These are phyloP conservation scores for Aulographum hederae DNA, from an alignment of 2,329 filamentous ascomycete genomes.

Conservation along the genomic window DNA sequence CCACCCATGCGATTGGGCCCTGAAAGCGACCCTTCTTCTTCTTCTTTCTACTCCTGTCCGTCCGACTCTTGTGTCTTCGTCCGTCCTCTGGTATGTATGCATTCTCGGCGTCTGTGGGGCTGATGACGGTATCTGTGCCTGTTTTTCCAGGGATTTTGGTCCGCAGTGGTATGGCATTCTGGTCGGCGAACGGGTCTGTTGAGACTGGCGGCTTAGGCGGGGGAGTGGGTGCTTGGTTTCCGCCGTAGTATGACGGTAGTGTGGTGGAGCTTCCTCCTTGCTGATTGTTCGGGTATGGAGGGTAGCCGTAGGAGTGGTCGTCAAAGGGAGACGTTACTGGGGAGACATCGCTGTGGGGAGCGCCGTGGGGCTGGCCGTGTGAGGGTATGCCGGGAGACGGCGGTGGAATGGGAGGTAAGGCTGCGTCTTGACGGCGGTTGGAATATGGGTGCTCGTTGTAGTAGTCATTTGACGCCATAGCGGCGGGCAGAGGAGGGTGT, in stretches of 20 bases:
- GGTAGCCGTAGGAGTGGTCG: constrained; percentile 37
- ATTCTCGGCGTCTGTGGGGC: constrained; percentile 23
- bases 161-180: constrained; percentile 28
- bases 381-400: constrained; percentile 10
- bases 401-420: constrained; percentile 16
- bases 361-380: constrained; percentile 15
- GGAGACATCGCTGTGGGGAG: constrained; percentile 20
- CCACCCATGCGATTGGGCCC: constrained; percentile 55
- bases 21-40: constrained; percentile 33
- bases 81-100: constrained; percentile 10
- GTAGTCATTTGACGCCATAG: constrained; percentile 39
- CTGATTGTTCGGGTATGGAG: constrained; percentile 7
- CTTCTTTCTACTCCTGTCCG: constrained; percentile 8
- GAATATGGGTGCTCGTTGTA: constrained; percentile 31
- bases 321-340: constrained; percentile 52
- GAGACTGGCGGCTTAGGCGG: constrained; percentile 35
- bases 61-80: constrained; percentile 7
- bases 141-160: constrained; percentile 11
- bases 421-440: constrained; percentile 22
- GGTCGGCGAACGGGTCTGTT: constrained; percentile 28
- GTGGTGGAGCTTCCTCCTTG: constrained; percentile 21
- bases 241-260: constrained; percentile 41
- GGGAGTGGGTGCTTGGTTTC: constrained; percentile 14
- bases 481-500: constrained; percentile 3
- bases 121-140: constrained; percentile 13